Percentiles rank a stretch among this genome's conserved stretches.
These are phyloP conservation scores for Atkinsonella hypoxylon DNA, from an alignment of 2,329 filamentous ascomycete species.

Conservation along the genomic window DNA sequence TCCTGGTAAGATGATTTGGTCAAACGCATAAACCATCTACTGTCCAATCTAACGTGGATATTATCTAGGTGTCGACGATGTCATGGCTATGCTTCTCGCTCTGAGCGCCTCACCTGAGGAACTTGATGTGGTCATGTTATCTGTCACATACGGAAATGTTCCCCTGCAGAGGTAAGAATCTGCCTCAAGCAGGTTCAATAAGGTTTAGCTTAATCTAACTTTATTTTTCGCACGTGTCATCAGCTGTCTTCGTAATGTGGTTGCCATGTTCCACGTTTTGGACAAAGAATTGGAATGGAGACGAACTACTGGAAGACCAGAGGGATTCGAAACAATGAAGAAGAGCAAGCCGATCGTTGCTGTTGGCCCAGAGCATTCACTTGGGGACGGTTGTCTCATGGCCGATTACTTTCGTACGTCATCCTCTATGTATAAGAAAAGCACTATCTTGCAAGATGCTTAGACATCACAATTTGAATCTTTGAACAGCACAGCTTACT, in stretches of 20 bases:
- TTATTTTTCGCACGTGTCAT: background rate
- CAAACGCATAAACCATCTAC: conserved; percentile 6
- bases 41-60: background rate
- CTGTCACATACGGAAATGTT: conserved; percentile 89
- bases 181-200: background rate
- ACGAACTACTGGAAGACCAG: conserved; percentile 48
- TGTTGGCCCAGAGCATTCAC: conserved; percentile 71
- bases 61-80: conserved; percentile 66
- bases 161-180: conserved; percentile 59
- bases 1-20: conserved; percentile 44
- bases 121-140: conserved; percentile 73
- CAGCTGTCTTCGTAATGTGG: conserved; percentile 77
- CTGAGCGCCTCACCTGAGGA: conserved; percentile 73
- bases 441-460: background rate
- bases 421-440: background rate
- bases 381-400: conserved; percentile 71
- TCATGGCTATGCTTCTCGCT: conserved; percentile 77
- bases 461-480: too few relatives aligned
- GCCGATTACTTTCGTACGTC: conserved; percentile 77
- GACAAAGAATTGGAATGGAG: conserved; percentile 85
- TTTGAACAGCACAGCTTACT: background rate
- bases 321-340: conserved; percentile 63
- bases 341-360: conserved; percentile 72
- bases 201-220: background rate
- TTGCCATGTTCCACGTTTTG: conserved; percentile 83